Percentiles rank a stretch among this genome's conserved stretches.
Evolutionary conservation across 2,329 filamentous ascomycete species (phyloP).

Genomic region (Emergomyces africanus): DNA sequence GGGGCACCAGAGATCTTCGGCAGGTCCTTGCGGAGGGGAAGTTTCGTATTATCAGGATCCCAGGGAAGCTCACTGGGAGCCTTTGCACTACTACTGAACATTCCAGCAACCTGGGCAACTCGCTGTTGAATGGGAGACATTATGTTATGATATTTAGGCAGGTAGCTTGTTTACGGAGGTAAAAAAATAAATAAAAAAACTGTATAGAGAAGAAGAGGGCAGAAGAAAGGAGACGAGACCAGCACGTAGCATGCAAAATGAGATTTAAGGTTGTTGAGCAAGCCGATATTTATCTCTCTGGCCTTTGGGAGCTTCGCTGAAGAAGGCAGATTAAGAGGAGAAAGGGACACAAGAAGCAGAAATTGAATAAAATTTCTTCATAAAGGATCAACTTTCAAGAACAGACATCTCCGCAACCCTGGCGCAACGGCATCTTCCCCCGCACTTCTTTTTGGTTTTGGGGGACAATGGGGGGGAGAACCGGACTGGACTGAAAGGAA

Average conservation of each 20-base stretch:
- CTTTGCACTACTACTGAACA: conserved; percentile 11
- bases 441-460: not conserved
- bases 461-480: too few species aligned
- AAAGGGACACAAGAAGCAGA: not conserved
- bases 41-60: conserved; percentile 40
- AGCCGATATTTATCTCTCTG: too few species aligned
- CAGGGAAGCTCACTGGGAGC: conserved; percentile 33
- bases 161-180: too few species aligned
- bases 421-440: not conserved
- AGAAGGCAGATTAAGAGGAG: not conserved
- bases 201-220: not conserved
- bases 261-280: too few species aligned
- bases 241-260: not conserved
- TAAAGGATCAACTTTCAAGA: too few species aligned
- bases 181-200: not conserved
- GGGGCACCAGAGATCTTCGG: conserved; percentile 41
- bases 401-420: too few species aligned
- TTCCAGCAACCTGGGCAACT: conserved; percentile 6
- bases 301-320: too few species aligned
- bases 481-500: not conserved
- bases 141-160: not conserved
- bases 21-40: conserved; percentile 42
- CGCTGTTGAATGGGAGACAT: conserved; percentile 7
- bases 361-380: not conserved
- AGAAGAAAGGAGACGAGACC: not conserved